These are phyloP conservation scores for Piedraia hortae DNA, from an alignment of 2,329 filamentous ascomycete species.

Conservation along the genomic window DNA sequence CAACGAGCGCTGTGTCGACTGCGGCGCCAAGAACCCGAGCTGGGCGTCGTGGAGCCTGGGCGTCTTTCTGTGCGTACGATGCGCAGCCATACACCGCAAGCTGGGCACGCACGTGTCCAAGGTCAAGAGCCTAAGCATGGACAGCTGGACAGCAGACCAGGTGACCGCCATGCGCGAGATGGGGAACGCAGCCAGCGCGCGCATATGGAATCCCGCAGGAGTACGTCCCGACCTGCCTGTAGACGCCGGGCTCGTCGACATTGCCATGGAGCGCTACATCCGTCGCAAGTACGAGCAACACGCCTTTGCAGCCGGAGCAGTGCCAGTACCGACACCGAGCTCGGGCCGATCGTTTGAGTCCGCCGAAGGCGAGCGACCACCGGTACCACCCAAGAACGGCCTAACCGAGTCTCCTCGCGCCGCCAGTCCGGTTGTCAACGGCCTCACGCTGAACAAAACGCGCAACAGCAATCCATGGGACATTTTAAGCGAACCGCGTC, in stretches of 20 bases:
- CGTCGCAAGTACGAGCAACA: slow-evolving; percentile 69
- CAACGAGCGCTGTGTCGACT: slow-evolving; percentile 87
- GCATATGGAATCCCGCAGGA: slow-evolving; percentile 65
- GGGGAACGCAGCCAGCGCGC: slow-evolving; percentile 67
- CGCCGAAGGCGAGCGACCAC: slow-evolving; percentile 27
- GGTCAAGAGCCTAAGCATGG: slow-evolving; percentile 96
- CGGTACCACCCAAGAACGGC: slow-evolving; percentile 25
- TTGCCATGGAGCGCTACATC: slow-evolving; percentile 86
- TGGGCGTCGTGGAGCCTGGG: slow-evolving; percentile 99
- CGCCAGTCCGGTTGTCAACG: slow-evolving; percentile 18
- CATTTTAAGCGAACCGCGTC: slow-evolving; percentile 12
- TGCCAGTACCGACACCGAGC: slow-evolving; percentile 20
- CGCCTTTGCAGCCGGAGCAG: slow-evolving; percentile 17
- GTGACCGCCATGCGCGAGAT: slow-evolving; percentile 95
- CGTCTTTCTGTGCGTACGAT: slow-evolving; percentile 92
- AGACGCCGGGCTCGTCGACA: slow-evolving; percentile 76
- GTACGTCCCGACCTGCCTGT: slow-evolving; percentile 61
- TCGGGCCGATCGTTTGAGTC: slow-evolving; percentile 25
- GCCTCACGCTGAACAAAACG: slow-evolving; percentile 17
- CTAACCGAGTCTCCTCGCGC: slow-evolving; percentile 20
- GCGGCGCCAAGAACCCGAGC: slow-evolving; percentile 69
- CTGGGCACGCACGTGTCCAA: slow-evolving; percentile 94
- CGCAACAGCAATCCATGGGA: slow-evolving; percentile 19
- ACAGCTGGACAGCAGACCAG: slow-evolving; percentile 86
- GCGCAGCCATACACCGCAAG: slow-evolving; percentile 82